phyloP scores from a whole-genome alignment of 2,329 filamentous ascomycete species.

The Aspergillus japonicus region DNA sequence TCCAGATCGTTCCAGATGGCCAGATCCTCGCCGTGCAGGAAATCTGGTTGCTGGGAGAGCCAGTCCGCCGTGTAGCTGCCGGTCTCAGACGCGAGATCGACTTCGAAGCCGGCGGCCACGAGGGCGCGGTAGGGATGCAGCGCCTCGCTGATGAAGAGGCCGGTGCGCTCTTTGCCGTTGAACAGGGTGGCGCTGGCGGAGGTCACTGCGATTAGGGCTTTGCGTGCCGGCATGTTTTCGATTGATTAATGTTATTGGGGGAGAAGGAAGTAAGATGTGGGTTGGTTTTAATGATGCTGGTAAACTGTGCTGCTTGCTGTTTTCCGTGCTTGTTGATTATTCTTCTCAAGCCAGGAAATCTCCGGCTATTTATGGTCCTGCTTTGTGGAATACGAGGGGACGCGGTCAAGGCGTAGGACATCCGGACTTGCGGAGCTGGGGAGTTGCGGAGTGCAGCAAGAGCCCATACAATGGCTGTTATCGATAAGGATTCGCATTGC shows the following conservation, averaged over 20 bases:
- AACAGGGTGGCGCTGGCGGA: conserved; percentile 7
- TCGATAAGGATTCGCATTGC: too few relatives aligned
- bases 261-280: too few relatives aligned
- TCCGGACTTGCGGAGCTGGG: too few relatives aligned
- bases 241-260: not conserved
- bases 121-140: conserved; percentile 7
- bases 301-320: too few relatives aligned
- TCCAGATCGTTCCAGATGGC: conserved; percentile 41
- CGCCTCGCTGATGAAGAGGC: conserved; percentile 12
- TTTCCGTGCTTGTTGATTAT: too few relatives aligned
- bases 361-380: too few relatives aligned
- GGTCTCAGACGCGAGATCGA: conserved; percentile 49
- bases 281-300: too few relatives aligned
- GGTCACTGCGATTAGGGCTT: conserved; percentile 9
- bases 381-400: too few relatives aligned
- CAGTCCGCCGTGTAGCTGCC: conserved; percentile 47
- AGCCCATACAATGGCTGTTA: too few relatives aligned
- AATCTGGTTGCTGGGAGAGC: conserved; percentile 46
- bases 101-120: conserved; percentile 36
- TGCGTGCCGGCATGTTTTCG: conserved; percentile 8
- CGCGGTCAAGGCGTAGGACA: too few relatives aligned
- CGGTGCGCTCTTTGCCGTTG: conserved; percentile 8
- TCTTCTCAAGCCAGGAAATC: too few relatives aligned
- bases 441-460: too few relatives aligned
- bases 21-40: conserved; percentile 42